Evolutionary conservation across 768 basidiomycete species (phyloP), one percentile per base, ranked within the genome.

Genomic region (Mycena indigotica): DNA sequence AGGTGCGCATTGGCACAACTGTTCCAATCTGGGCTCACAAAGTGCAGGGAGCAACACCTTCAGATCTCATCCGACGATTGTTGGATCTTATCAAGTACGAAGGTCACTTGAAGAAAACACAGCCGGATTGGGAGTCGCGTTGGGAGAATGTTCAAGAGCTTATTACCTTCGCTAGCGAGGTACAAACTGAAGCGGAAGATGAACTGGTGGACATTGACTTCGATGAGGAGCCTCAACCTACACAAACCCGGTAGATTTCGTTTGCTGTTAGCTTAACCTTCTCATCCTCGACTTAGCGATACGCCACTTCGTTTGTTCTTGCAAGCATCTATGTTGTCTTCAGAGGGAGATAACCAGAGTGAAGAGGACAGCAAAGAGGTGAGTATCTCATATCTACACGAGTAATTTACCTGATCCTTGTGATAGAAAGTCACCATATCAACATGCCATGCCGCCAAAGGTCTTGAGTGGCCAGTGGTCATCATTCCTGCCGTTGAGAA

Each of bases 381-480:
- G 23, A 39, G 72, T 70, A n/a, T 28, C 38, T 57, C 25, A 56
- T 40, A 16, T 44, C n/a, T 28, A 39, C 25, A 24, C 16, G 52
- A 28, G 15, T 2, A n/a, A n/a, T n/a, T n/a, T n/a, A n/a, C n/a
- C n/a, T n/a, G n/a, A n/a, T n/a, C n/a, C n/a, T n/a, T n/a, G n/a
- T n/a, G n/a, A 28, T 58, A 91, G 88, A 91, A 88, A 80, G 91
- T 95, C 5, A 88, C 86, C 1, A 84, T 95, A 41, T 80, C 88
- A 2, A 95, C 93, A 0, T 92, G 93, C 53, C 93, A 96, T 73
- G 84, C 91, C 29, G 92, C 93, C 0, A 96, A 96, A 69, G 93
- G 93, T 0, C 75, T 95, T 6, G 93, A 96, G 70, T 96, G 93
- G 92, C 92, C 93, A 1, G 88, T 94, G 1, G 91, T 95, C 0